Evolutionary conservation across 1,284 basidiomycete genomes (phyloP).

Genomic region (Cryptococcus amylolentus): DNA sequence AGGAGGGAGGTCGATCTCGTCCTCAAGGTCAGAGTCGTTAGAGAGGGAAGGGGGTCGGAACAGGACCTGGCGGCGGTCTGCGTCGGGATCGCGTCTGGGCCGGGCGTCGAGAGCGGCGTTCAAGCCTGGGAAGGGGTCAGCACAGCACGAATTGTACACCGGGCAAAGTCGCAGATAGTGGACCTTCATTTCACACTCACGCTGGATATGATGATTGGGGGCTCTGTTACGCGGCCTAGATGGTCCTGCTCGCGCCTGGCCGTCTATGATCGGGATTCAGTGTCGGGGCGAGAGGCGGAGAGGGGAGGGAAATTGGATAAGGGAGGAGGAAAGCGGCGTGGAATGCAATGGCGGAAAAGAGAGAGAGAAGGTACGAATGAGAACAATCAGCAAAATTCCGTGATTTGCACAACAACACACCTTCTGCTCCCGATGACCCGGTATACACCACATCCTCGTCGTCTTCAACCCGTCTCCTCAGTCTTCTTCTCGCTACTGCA

Average conservation of each 20-base stretch:
- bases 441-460: conserved; percentile 17
- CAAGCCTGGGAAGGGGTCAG: not conserved
- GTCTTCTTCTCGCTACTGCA: not conserved
- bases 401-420: not conserved
- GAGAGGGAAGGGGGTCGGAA: not conserved
- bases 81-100: not conserved
- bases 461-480: not conserved
- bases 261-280: not conserved
- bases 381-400: not conserved
- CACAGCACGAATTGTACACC: not conserved
- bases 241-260: not conserved
- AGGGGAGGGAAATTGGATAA: not conserved
- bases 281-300: not conserved
- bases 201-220: not conserved
- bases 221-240: not conserved
- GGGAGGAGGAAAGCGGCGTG: not conserved
- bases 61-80: not conserved
- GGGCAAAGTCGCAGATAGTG: not conserved
- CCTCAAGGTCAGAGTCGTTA: not conserved
- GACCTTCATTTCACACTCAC: not conserved
- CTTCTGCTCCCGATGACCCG: conserved; percentile 3
- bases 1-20: not conserved
- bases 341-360: not conserved
- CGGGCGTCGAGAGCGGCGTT: not conserved
- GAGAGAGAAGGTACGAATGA: not conserved